Evolutionary conservation across 176 grass and related monocot species (phyloP).

Genomic region (Aegilops speltoides): DNA sequence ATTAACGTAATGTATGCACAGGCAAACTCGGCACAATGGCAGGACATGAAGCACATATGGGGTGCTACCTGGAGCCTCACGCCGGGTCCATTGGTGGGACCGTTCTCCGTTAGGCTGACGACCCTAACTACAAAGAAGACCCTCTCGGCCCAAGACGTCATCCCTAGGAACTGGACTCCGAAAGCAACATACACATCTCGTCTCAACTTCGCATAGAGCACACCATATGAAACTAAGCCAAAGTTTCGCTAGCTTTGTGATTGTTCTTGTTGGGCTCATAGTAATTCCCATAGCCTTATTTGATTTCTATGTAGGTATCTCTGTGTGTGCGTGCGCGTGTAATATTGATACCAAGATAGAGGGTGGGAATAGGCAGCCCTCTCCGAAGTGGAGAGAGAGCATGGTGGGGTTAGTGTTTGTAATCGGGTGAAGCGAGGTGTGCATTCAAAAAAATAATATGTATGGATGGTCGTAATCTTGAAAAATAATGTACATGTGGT

Average conservation of each 20-base stretch:
- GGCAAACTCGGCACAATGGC: slow-evolving; percentile 71
- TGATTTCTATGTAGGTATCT: neutral
- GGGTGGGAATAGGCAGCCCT: neutral
- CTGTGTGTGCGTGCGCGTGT: fast-evolving
- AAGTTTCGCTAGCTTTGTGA: neutral
- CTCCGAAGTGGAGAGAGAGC: neutral
- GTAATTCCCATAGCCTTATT: neutral
- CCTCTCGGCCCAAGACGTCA: slow-evolving; percentile 81
- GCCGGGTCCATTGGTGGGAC: slow-evolving; percentile 61
- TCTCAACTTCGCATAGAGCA: slow-evolving; percentile 68
- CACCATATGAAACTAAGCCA: neutral
- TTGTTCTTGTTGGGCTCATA: neutral
- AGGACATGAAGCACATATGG: slow-evolving; percentile 92
- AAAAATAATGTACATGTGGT: too few relatives aligned
- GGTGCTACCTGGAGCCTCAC: slow-evolving; percentile 90
- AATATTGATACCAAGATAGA: neutral
- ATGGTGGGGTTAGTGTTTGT: neutral
- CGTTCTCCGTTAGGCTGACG: slow-evolving; percentile 77
- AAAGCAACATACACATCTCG: slow-evolving; percentile 94
- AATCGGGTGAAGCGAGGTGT: neutral
- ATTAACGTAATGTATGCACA: slow-evolving; percentile 1
- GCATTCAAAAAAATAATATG: neutral
- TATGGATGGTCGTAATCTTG: neutral
- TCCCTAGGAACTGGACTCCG: slow-evolving; percentile 88
- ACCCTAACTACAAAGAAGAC: slow-evolving; percentile 69